A percentile compares a stretch with the other conserved stretches of the same genome.
Evolutionary conservation across 2,329 filamentous ascomycete genomes (phyloP).

Genomic region (Dactylonectria estremocensis): DNA sequence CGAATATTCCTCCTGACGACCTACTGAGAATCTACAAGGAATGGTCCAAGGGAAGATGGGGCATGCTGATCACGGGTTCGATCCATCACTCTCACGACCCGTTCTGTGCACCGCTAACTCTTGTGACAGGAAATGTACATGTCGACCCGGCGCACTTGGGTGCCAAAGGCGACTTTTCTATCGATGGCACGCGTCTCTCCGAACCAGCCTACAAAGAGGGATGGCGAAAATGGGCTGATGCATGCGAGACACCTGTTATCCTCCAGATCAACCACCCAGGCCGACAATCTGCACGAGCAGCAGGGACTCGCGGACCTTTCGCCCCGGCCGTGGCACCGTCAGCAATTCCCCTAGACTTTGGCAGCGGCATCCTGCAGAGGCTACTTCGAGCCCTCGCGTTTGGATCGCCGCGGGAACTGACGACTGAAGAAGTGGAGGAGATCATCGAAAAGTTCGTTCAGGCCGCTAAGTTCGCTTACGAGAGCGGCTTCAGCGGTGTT

Average conservation of each 20-base stretch:
- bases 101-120: background rate
- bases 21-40: background rate
- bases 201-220: background rate
- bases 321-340: background rate
- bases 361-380: background rate
- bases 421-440: background rate
- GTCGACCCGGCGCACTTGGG: background rate
- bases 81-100: background rate
- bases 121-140: background rate
- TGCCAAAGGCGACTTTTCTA: background rate
- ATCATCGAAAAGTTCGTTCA: background rate
- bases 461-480: background rate
- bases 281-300: background rate
- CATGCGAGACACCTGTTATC: background rate
- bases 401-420: constrained; percentile 1
- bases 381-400: background rate
- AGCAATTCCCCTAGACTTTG: background rate
- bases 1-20: background rate
- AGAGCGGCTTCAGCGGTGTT: background rate
- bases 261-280: constrained; percentile 8
- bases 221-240: constrained; percentile 1
- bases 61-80: constrained; percentile 9
- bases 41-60: constrained; percentile 15
- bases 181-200: background rate
- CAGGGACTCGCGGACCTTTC: background rate